Evolutionary conservation across 176 grass and related monocot species (phyloP).

Genomic region (Carex parvula): DNA sequence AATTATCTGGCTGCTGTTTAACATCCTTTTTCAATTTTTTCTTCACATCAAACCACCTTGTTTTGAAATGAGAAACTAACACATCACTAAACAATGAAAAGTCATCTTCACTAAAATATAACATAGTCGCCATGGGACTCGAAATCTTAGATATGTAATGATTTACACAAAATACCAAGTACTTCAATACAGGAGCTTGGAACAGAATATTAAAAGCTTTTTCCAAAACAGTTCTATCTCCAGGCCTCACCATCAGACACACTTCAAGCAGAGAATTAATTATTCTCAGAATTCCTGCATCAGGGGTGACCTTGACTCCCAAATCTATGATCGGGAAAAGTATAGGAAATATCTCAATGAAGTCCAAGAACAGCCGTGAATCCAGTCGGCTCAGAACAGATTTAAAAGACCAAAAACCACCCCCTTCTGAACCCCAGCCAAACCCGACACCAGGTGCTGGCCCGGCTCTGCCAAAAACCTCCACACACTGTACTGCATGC

Average conservation of each 20-base stretch:
- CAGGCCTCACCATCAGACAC: slow-evolving; percentile 69
- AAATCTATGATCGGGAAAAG: slow-evolving; percentile 15
- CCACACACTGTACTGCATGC: slow-evolving; percentile 47
- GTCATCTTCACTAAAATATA: slow-evolving; percentile 68
- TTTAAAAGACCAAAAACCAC: slow-evolving; percentile 87
- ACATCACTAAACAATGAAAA: slow-evolving; percentile 57
- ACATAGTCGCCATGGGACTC: slow-evolving; percentile 43
- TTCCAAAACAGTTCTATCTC: slow-evolving; percentile 49
- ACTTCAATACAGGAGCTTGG: slow-evolving; percentile 62
- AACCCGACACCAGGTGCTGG: slow-evolving; percentile 90
- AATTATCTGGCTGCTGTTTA: slow-evolving; percentile 34
- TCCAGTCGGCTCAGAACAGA: slow-evolving; percentile 59
- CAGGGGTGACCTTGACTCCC: slow-evolving; percentile 27
- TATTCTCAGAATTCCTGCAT: slow-evolving; percentile 39
- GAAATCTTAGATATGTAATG: slow-evolving; percentile 34
- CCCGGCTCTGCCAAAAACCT: slow-evolving; percentile 90
- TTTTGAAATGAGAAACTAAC: slow-evolving; percentile 72
- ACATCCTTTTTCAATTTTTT: slow-evolving; percentile 46
- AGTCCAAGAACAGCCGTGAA: slow-evolving; percentile 59
- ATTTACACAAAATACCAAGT: slow-evolving; percentile 56
- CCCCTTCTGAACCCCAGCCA: slow-evolving; percentile 75
- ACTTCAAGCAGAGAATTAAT: slow-evolving; percentile 59
- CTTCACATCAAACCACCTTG: slow-evolving; percentile 73
- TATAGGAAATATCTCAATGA: slow-evolving; percentile 50
- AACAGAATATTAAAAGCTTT: slow-evolving; percentile 60